Base-by-base conservation (phyloP, 139 green algal genomes). In the Trebouxia sp. region DNA sequence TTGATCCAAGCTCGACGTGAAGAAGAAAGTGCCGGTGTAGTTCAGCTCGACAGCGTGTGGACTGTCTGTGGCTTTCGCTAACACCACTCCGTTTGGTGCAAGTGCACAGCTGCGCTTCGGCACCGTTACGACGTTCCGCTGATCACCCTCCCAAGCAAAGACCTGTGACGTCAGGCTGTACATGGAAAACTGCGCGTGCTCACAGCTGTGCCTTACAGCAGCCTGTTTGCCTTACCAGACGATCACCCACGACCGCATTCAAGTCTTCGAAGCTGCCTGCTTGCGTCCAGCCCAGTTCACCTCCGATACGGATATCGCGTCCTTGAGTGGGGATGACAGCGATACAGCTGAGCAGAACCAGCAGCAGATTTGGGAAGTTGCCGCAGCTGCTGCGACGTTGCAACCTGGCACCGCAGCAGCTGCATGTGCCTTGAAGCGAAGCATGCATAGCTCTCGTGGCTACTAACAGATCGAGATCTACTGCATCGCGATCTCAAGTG, bases 21-120 rank as follows among this genome's bases (percentile, higher is more conserved):
- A 72, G 62, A 72, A 72, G 12, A 72, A 72, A 43, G 62, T 43
- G 37, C 62, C 62, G 9, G 32, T 72, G 15, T 45, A 72, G 32
- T 72, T 45, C 11, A 72, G 10, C 14, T 6, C 24, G 32, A 72
- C 35, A 43, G 20, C 15, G 1, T 22, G 14, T 45, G 62, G 62
- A 45, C 62, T 72, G 32, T 72, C 62, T 1, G 32, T 28, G 12
- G 62, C 26, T 6, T 15, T n/a, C 6, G 62, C 62, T 14, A 72
- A n/a, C 10, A 30, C 1, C 14, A 72, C 62, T 24, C 62, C 62
- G 5, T 43, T 65, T 26, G 32, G 22, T 24, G 26, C 35, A 8
- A 45, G 14, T 4, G 32, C 62, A 30, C 62, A 72, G 32, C 32
- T 72, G 35, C 62, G 62, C 32, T 72, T 72, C 32, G 14, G 37